These are phyloP conservation scores for Solanum pinnatisectum DNA, from an alignment of 257 asterid genomes.

Conservation along the genomic window DNA sequence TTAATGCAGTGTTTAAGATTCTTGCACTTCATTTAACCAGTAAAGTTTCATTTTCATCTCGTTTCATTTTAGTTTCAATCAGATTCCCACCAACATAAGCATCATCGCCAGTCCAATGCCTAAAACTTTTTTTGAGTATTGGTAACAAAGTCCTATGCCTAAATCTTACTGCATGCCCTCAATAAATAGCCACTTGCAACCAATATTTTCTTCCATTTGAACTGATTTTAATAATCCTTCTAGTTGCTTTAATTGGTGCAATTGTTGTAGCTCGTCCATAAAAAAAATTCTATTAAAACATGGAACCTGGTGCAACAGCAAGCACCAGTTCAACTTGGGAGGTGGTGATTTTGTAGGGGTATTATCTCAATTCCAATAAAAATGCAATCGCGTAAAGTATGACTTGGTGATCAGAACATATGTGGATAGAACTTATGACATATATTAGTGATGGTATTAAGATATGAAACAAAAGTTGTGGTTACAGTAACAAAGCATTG, in stretches of 20 bases:
- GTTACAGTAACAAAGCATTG: not conserved
- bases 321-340: not conserved
- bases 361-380: not conserved
- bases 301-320: not conserved
- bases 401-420: not conserved
- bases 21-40: not conserved
- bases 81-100: not conserved
- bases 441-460: not conserved
- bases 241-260: not conserved
- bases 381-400: not conserved
- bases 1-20: not conserved
- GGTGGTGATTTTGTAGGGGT: not conserved
- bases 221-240: not conserved
- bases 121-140: not conserved
- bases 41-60: not conserved
- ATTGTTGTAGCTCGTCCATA: not conserved
- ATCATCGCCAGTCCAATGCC: not conserved
- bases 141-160: not conserved
- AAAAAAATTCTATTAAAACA: not conserved
- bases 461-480: not conserved
- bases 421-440: not conserved
- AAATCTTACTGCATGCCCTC: not conserved
- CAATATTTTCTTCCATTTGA: not conserved
- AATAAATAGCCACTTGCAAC: not conserved
- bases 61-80: not conserved